Evolutionary conservation across 2,329 filamentous ascomycete species (phyloP).

Genomic region (Tolypocladium album): DNA sequence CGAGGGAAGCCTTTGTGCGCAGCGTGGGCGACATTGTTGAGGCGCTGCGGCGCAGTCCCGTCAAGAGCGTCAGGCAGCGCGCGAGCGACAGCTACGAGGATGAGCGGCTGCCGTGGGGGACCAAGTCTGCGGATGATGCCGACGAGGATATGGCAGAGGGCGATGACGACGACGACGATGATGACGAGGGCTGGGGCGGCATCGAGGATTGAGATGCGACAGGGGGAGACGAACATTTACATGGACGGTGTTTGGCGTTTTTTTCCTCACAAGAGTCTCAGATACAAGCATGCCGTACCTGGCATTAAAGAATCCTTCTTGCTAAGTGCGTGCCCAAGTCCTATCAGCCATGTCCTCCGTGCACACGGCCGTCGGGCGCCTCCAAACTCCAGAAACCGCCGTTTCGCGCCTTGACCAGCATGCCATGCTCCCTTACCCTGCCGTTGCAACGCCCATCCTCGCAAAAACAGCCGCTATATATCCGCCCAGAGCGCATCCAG

Average conservation of each 20-base stretch:
- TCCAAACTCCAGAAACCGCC: not conserved
- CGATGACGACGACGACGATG: slow-evolving; percentile 17
- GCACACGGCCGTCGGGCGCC: not conserved
- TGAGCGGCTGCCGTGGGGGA: slow-evolving; percentile 55
- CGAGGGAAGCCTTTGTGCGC: slow-evolving; percentile 37
- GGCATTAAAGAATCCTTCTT: not conserved
- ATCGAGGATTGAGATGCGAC: slow-evolving; percentile 50
- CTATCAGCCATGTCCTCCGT: not conserved
- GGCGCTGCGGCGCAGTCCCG: slow-evolving; percentile 45
- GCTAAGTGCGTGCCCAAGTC: not conserved
- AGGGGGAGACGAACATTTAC: not conserved
- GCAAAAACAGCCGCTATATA: not conserved
- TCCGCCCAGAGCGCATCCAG: not conserved
- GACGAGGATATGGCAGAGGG: slow-evolving; percentile 22
- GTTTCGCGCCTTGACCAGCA: not conserved
- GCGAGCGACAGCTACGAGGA: slow-evolving; percentile 64
- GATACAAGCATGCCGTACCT: not conserved
- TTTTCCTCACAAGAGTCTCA: not conserved
- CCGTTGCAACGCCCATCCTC: not conserved
- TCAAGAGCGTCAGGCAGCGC: slow-evolving; percentile 61
- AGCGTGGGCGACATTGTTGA: slow-evolving; percentile 44
- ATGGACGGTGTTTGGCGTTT: not conserved
- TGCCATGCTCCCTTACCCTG: not conserved
- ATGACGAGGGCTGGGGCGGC: slow-evolving; percentile 51
- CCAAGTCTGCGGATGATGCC: slow-evolving; percentile 20